phyloP scores from a whole-genome alignment of 2,329 filamentous ascomycete species.

The Sclerotinia minor region DNA sequence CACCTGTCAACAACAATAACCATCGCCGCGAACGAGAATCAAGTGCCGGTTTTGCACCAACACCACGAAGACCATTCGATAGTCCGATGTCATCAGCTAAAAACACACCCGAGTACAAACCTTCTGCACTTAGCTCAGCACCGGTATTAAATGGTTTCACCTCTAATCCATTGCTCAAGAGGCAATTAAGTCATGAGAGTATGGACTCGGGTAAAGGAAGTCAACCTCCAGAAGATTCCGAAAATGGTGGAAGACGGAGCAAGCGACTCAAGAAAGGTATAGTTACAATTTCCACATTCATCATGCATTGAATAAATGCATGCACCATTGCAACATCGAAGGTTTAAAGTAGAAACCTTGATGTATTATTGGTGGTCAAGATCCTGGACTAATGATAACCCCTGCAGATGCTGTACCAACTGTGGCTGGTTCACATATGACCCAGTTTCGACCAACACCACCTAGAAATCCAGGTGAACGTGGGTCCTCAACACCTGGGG shows the following conservation, averaged over 20 bases:
- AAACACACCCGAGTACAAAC: constrained; percentile 63
- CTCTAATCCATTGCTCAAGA: constrained; percentile 64
- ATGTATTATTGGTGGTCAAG: constrained; percentile 34
- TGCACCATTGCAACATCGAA: constrained; percentile 18
- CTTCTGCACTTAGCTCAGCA: constrained; percentile 55
- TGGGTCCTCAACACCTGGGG: constrained; percentile 47
- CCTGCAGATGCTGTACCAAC: constrained; percentile 67
- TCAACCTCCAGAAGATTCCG: constrained; percentile 48
- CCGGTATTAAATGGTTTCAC: constrained; percentile 51
- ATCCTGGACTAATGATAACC: constrained; percentile 43
- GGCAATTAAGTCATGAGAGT: constrained; percentile 66
- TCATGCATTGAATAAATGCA: constrained; percentile 15
- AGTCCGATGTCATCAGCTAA: constrained; percentile 64
- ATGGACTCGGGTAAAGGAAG: constrained; percentile 41
- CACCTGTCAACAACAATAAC: constrained; percentile 48
- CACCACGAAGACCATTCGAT: constrained; percentile 54
- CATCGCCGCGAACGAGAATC: constrained; percentile 50
- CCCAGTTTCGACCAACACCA: constrained; percentile 79
- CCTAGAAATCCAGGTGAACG: constrained; percentile 61
- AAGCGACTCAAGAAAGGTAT: constrained; percentile 89
- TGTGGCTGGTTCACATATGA: constrained; percentile 96
- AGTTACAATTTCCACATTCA: constrained; percentile 35
- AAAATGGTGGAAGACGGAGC: constrained; percentile 74
- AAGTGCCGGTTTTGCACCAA: constrained; percentile 56
- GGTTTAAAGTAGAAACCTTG: constrained; percentile 23